A percentile compares a stretch with the other conserved stretches of the same genome.
These are phyloP conservation scores for Candida multigemmis DNA, from an alignment of 805 yeast genomes.

Conservation along the genomic window DNA sequence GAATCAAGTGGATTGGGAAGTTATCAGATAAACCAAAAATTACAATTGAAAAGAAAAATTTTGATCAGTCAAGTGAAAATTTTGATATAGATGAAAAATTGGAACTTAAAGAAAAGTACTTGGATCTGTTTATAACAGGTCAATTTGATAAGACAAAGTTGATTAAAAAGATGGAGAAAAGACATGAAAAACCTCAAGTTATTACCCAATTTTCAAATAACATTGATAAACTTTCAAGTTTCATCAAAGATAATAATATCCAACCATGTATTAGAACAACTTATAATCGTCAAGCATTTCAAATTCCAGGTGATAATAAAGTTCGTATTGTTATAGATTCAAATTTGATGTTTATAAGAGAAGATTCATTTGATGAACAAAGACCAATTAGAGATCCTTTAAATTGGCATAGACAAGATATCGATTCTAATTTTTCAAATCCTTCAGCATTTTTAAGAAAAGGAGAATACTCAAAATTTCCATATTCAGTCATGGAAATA, in stretches of 20 bases:
- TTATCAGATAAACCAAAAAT: conserved; percentile 70
- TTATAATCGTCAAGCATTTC: conserved; percentile 91
- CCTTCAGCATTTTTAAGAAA: conserved; percentile 70
- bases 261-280: conserved; percentile 84
- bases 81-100: conserved; percentile 56
- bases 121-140: conserved; percentile 62
- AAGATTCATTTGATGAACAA: conserved; percentile 75
- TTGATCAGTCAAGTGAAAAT: conserved; percentile 45
- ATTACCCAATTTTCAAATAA: conserved; percentile 45
- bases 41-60: conserved; percentile 69
- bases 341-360: conserved; percentile 79
- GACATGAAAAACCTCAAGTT: conserved; percentile 44
- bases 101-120: conserved; percentile 69
- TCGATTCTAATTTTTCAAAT: conserved; percentile 66
- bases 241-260: conserved; percentile 55
- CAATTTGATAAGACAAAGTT: conserved; percentile 38
- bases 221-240: too few species aligned
- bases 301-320: conserved; percentile 95
- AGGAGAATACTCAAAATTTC: conserved; percentile 80
- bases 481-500: conserved; percentile 83
- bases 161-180: conserved; percentile 52
- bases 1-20: conserved; percentile 89
- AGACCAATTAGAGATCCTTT: conserved; percentile 86
- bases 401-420: conserved; percentile 88
- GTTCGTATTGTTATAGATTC: conserved; percentile 87